phyloP scores from a whole-genome alignment of 805 yeast genomes.

The Candida cerambycidarum region DNA sequence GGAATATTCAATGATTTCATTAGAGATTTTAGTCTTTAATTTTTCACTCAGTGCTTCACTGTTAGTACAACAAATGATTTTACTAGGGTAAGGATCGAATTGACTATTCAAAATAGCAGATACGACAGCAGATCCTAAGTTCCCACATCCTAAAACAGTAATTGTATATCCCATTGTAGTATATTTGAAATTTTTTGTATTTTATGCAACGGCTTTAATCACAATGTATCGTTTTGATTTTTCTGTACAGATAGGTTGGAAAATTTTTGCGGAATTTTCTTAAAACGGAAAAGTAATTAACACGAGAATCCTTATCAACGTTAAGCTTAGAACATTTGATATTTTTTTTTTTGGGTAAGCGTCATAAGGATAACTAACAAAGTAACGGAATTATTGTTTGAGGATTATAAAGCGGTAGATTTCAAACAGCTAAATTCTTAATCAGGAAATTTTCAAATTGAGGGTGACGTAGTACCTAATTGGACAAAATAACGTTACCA shows the following conservation, averaged over 20 bases:
- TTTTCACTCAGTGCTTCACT: conserved; percentile 34
- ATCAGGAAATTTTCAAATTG: no score
- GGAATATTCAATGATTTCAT: conserved; percentile 49
- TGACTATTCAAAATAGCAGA: conserved; percentile 63
- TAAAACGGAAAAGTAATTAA: conserved; percentile 8
- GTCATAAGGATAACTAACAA: no score
- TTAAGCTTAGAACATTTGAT: no score
- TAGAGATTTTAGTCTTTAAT: conserved; percentile 44
- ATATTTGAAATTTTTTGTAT: no score
- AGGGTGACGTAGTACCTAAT: no score
- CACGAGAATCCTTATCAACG: conserved; percentile 2
- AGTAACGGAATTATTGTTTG: no score
- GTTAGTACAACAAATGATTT: conserved; percentile 78
- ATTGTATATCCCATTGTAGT: conserved; percentile 47
- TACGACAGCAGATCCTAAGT: conserved; percentile 91
- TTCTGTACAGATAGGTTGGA: conserved; percentile 1
- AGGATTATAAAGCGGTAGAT: neutral
- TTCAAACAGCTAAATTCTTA: neutral
- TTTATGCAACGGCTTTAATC: no score
- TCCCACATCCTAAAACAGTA: conserved; percentile 88
- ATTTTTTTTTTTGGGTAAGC: no score
- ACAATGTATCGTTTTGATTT: neutral
- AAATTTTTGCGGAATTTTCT: conserved; percentile 5
- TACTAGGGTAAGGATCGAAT: conserved; percentile 59
- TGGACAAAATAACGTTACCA: no score